Percentiles rank a stretch among this genome's conserved stretches.
Conservation (phyloP, 495 filamentous ascomycete species). For the Lophiotrema nucula region DNA sequence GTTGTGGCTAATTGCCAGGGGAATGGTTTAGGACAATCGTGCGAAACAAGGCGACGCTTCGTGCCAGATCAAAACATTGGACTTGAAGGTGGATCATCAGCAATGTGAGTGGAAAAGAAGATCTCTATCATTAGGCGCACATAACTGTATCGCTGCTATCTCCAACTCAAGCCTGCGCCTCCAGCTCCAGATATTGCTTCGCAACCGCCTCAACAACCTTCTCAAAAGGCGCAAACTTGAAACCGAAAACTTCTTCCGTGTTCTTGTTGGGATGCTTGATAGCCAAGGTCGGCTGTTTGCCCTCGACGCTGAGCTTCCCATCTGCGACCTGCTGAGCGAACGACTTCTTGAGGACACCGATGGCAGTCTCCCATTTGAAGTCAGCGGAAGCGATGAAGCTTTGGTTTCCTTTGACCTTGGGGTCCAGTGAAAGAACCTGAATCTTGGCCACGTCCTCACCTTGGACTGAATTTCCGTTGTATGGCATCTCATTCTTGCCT, state of each 20-base stretch:
- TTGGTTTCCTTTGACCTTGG: constrained; percentile 21
- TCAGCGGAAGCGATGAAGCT: constrained; percentile 7
- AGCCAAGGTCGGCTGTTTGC: not conserved
- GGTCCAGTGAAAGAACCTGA: constrained; percentile 22
- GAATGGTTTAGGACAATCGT: too few relatives aligned
- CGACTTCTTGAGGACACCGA: constrained; percentile 9
- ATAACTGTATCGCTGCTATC: too few relatives aligned
- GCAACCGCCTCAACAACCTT: constrained; percentile 2
- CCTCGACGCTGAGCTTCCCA: constrained; percentile 14
- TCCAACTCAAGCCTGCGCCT: too few relatives aligned
- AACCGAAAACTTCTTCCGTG: constrained; percentile 14
- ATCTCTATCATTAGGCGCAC: too few relatives aligned
- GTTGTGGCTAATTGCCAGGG: too few relatives aligned
- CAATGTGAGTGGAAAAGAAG: too few relatives aligned
- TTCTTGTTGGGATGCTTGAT: constrained; percentile 2
- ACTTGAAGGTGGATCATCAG: too few relatives aligned
- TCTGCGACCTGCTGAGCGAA: constrained; percentile 13
- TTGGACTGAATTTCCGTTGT: too few relatives aligned
- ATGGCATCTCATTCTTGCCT: too few relatives aligned
- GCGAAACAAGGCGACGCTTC: too few relatives aligned
- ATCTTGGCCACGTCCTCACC: constrained; percentile 23
- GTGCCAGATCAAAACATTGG: too few relatives aligned
- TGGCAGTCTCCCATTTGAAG: constrained; percentile 2
- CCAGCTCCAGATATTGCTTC: not conserved
- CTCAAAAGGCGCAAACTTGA: constrained; percentile 14